Percentiles rank a stretch among this genome's conserved stretches.
These are phyloP conservation scores for Exophiala bonariae DNA, from an alignment of 2,329 filamentous ascomycete genomes.

Conservation along the genomic window DNA sequence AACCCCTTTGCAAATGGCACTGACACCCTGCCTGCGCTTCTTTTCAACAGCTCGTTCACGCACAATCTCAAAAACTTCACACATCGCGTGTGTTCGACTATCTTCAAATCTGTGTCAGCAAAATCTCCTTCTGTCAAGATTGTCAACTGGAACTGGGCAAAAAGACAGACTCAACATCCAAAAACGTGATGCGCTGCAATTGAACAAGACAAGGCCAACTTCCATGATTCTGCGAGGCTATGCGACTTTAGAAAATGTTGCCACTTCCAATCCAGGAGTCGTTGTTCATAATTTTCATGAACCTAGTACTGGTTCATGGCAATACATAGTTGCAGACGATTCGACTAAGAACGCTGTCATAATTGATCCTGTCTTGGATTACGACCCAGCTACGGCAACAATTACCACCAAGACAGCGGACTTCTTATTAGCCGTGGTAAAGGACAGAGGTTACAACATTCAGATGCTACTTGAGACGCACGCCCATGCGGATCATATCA, in stretches of 20 bases:
- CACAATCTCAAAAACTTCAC: too few relatives aligned
- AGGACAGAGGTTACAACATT: constrained; percentile 46
- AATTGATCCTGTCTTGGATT: constrained; percentile 62
- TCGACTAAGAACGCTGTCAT: constrained; percentile 49
- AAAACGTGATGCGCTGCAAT: too few relatives aligned
- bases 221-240: too few relatives aligned
- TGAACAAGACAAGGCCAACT: too few relatives aligned
- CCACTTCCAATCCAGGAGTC: constrained; percentile 36
- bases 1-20: too few relatives aligned
- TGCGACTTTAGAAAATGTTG: background rate
- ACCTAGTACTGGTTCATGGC: constrained; percentile 53
- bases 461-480: constrained; percentile 60
- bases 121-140: too few relatives aligned
- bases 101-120: too few relatives aligned
- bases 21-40: too few relatives aligned
- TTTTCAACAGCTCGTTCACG: too few relatives aligned
- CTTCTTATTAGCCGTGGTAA: constrained; percentile 44
- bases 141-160: too few relatives aligned
- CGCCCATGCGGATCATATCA: constrained; percentile 61
- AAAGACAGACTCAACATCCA: too few relatives aligned
- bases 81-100: too few relatives aligned
- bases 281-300: constrained; percentile 43
- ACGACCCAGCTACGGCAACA: constrained; percentile 39
- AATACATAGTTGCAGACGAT: constrained; percentile 60
- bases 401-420: constrained; percentile 56